Evolutionary conservation across 1,139 yeast species (phyloP).

Genomic region (Magnusiomyces fungicola): DNA sequence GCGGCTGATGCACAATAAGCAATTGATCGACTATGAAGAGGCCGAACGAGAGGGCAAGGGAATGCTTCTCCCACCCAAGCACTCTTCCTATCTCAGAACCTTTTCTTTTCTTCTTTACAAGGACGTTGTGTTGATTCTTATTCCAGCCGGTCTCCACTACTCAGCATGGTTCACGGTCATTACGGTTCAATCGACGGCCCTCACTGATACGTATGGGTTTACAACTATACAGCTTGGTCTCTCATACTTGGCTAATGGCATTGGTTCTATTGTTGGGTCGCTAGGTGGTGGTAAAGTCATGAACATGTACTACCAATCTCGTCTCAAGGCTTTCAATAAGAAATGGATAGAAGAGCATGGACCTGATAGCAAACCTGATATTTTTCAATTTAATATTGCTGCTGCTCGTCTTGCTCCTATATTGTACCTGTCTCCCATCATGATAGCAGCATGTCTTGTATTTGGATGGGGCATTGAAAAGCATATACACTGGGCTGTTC

Average conservation of each 20-base stretch:
- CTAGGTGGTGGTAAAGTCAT: slow-evolving; percentile 30
- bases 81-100: slow-evolving; percentile 35
- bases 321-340: slow-evolving; percentile 45
- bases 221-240: slow-evolving; percentile 52
- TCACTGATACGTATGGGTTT: slow-evolving; percentile 44
- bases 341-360: slow-evolving; percentile 17
- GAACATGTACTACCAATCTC: slow-evolving; percentile 27
- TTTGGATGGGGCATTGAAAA: slow-evolving; percentile 67
- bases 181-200: slow-evolving; percentile 53
- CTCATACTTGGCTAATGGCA: slow-evolving; percentile 41
- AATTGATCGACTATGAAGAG: neutral
- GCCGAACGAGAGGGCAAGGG: neutral
- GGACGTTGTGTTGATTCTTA: slow-evolving; percentile 34
- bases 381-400: slow-evolving; percentile 38
- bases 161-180: slow-evolving; percentile 63
- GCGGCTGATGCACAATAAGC: slow-evolving; percentile 3
- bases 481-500: slow-evolving; percentile 44
- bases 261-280: slow-evolving; percentile 34
- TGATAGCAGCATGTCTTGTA: slow-evolving; percentile 36
- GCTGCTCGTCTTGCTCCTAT: slow-evolving; percentile 40
- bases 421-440: slow-evolving; percentile 31
- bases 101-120: slow-evolving; percentile 28
- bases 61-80: slow-evolving; percentile 13
- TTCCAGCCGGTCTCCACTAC: slow-evolving; percentile 56
- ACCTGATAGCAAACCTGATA: slow-evolving; percentile 10